phyloP scores from a whole-genome alignment of 1,284 basidiomycete species.

The Boletus smithii region DNA sequence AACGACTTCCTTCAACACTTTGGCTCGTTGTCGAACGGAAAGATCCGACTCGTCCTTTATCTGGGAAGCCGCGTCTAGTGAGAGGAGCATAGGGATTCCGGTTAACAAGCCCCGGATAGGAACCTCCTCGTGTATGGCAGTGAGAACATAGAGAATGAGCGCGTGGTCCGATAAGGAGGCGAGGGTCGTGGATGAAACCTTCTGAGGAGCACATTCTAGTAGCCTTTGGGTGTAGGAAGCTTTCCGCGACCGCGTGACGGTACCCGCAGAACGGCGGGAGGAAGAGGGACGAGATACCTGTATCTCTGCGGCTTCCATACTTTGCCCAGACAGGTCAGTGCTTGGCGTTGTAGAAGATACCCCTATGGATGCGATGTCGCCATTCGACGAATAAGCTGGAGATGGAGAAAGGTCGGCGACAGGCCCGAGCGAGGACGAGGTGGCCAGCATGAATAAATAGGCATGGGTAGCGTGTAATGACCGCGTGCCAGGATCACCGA shows the following conservation, averaged over 20 bases:
- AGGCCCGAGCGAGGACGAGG: conserved; percentile 58
- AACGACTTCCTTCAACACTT: conserved; percentile 64
- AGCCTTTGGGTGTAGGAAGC: conserved; percentile 51
- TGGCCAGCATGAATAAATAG: conserved; percentile 74
- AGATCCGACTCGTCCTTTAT: conserved; percentile 41
- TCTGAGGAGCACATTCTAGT: conserved; percentile 45
- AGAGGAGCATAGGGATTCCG: conserved; percentile 82
- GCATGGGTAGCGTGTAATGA: conserved; percentile 79
- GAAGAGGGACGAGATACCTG: conserved; percentile 34
- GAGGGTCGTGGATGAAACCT: conserved; percentile 44
- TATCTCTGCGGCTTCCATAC: conserved; percentile 18
- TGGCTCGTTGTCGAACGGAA: conserved; percentile 45
- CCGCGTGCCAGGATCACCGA: conserved; percentile 61
- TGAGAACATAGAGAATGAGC: conserved; percentile 69
- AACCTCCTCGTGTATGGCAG: conserved; percentile 62
- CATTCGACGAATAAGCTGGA: conserved; percentile 37
- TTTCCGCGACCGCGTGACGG: conserved; percentile 51
- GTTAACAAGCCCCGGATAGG: conserved; percentile 74
- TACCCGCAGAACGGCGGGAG: conserved; percentile 48
- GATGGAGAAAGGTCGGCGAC: conserved; percentile 41
- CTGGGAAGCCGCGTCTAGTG: conserved; percentile 60
- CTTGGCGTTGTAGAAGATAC: conserved; percentile 40
- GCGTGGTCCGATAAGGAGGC: conserved; percentile 75
- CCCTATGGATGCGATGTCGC: conserved; percentile 35
- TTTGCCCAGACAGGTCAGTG: conserved; percentile 25